Conservation (phyloP, 306 rosid genomes). For the Sophora flavescens region DNA sequence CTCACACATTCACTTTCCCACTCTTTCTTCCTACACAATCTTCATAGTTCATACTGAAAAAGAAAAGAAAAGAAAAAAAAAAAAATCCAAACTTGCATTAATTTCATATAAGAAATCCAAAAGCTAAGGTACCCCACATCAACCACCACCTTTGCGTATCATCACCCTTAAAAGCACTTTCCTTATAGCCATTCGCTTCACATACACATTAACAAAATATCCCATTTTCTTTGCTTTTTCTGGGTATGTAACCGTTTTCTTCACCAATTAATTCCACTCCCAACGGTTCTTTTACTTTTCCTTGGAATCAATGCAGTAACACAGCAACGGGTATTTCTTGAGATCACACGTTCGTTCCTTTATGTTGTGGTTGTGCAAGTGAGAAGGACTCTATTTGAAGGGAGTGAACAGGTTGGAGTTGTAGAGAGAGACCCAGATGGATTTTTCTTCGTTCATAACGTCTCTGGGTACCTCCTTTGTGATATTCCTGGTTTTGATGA, state of each 20-base stretch:
- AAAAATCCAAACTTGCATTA: conserved; percentile 32
- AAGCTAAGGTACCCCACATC: conserved; percentile 42
- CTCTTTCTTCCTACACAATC: conserved; percentile 34
- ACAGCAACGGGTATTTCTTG: background rate
- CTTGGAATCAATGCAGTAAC: conserved; percentile 13
- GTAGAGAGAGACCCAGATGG: conserved; percentile 60
- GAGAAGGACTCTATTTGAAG: too few species aligned
- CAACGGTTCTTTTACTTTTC: conserved; percentile 27
- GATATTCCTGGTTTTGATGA: conserved; percentile 74
- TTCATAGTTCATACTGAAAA: conserved; percentile 30
- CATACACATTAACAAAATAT: background rate
- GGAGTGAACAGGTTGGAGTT: background rate
- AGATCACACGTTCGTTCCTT: background rate
- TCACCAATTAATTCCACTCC: conserved; percentile 2
- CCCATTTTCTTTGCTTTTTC: background rate
- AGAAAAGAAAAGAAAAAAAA: background rate
- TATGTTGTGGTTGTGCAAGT: background rate
- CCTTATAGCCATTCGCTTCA: conserved; percentile 7
- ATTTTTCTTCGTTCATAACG: conserved; percentile 81
- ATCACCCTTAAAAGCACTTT: background rate
- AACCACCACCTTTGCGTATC: conserved; percentile 39
- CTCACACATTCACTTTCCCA: conserved; percentile 11
- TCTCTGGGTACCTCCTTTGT: conserved; percentile 85
- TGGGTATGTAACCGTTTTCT: background rate
- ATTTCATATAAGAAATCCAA: conserved; percentile 26